Base-by-base conservation (phyloP, 352 stramenopile species). In the Pythium monospermum region DNA sequence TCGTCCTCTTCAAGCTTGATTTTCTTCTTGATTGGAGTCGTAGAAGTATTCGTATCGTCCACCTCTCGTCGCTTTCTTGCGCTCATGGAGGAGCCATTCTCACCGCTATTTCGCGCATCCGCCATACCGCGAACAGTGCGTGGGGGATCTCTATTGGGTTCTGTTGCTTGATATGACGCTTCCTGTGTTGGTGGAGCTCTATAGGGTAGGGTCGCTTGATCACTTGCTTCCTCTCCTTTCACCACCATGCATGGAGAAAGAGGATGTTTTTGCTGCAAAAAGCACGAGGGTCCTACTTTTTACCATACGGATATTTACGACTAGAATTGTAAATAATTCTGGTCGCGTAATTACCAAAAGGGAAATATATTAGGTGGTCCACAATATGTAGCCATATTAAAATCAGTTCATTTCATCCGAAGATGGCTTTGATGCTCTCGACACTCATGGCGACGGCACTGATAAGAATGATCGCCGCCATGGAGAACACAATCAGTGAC, bases 401-500 rank as follows among this genome's bases (percentile, higher is more conserved):
- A 35, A 35, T 13, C 30, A 35, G 13, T 15, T 33, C 18, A 18
- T 28, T 41, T n/a, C 30, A 25, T 1, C 40, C 43, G 19, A 66
- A 37, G 19, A 66, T 26, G 18, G 52, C 52, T 11, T 48, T 32
- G 31, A 84, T 61, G 35, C 73, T 83, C 43, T 85, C 65, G 53
- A 87, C 43, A 53, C 50, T 78, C 76, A 87, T 87, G 51, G 73
- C 76, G 36, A 75, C 61, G 11, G 73, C 73, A 55, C 76, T 87
- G 21, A 85, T 51, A 46, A 85, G 61, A 35, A 87, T 72, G 53
- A 87, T 69, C 45, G 64, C 61, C 51, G 76, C 76, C 71, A 87
- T 87, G 33, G 76, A 87, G 47, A 83, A 83, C 31, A 87, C 65
- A 27, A 87, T 78, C 30, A 87, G 65, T 15, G 73, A 85, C 53